Evolutionary conservation across 345 rosid species (phyloP).

Genomic region (Pelargonium nanum): DNA sequence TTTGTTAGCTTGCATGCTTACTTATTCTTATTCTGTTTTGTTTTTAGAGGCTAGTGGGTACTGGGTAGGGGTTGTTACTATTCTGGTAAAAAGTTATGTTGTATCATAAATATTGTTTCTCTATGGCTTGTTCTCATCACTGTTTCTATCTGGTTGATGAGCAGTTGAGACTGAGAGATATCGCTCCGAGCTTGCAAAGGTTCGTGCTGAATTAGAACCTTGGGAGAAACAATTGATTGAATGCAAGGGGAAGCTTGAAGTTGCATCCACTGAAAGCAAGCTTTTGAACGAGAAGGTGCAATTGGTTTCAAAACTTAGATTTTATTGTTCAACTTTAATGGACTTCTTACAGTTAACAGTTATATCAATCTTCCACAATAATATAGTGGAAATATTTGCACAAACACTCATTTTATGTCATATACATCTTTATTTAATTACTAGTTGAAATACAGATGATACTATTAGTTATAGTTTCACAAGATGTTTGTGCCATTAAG

Average conservation of each 20-base stretch:
- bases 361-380: too few species aligned
- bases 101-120: neutral
- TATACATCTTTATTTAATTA: too few species aligned
- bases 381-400: neutral
- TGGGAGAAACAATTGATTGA: constrained; percentile 83
- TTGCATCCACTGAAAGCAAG: constrained; percentile 68
- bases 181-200: constrained; percentile 63
- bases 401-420: neutral
- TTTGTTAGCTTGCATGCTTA: neutral
- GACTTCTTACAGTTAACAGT: neutral
- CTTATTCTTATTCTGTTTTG: neutral
- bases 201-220: constrained; percentile 85
- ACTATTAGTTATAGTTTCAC: too few species aligned
- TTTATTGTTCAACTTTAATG: neutral
- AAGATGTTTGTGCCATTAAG: neutral
- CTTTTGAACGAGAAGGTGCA: constrained; percentile 75
- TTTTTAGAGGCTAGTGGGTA: neutral
- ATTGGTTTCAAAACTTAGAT: constrained; percentile 7
- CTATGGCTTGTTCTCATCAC: neutral
- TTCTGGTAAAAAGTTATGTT: neutral
- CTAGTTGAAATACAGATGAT: too few species aligned
- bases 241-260: constrained; percentile 86
- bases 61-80: neutral
- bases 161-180: constrained; percentile 80
- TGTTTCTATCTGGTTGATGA: neutral